phyloP scores from a whole-genome alignment of 371 early-diverging fungal genomes.

The Saksenaea oblongispora region DNA sequence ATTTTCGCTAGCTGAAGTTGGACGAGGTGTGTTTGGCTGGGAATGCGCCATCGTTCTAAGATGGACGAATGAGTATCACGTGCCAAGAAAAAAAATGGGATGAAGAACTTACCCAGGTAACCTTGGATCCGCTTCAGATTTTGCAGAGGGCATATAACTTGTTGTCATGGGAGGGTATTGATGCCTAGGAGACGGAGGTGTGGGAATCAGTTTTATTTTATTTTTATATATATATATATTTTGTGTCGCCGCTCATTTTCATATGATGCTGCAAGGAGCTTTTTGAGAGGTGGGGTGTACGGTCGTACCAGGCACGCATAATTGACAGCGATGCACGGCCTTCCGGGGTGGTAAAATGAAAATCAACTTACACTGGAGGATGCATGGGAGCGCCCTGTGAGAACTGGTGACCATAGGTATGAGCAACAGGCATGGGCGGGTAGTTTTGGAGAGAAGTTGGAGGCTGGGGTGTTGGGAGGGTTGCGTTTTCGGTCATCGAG shows the following conservation, averaged over 20 bases:
- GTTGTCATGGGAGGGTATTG: constrained; percentile 27
- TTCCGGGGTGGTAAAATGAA: constrained; percentile 1
- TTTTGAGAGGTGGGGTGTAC: neutral
- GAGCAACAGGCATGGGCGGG: constrained; percentile 26
- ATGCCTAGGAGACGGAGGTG: constrained; percentile 17
- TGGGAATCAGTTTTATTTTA: neutral
- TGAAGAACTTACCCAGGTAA: constrained; percentile 40
- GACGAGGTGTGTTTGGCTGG: constrained; percentile 53
- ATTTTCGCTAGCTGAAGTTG: constrained; percentile 19
- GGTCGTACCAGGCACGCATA: constrained; percentile 17
- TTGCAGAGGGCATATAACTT: constrained; percentile 28
- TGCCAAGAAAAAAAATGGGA: constrained; percentile 6
- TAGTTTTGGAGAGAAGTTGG: constrained; percentile 2
- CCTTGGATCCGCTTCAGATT: constrained; percentile 35
- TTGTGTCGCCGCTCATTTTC: constrained; percentile 2
- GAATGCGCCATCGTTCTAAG: constrained; percentile 46
- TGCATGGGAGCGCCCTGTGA: constrained; percentile 29
- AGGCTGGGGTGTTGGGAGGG: constrained; percentile 22
- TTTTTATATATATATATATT: neutral
- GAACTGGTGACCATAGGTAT: constrained; percentile 30
- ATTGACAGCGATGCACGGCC: constrained; percentile 24
- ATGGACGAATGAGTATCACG: neutral
- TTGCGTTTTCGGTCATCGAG: constrained; percentile 25
- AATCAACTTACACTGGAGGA: constrained; percentile 38
- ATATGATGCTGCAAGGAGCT: constrained; percentile 14